Percentiles rank a stretch among this genome's conserved stretches.
Evolutionary conservation across 176 grass and related monocot species (phyloP).

Genomic region (Triticum dicoccoides): DNA sequence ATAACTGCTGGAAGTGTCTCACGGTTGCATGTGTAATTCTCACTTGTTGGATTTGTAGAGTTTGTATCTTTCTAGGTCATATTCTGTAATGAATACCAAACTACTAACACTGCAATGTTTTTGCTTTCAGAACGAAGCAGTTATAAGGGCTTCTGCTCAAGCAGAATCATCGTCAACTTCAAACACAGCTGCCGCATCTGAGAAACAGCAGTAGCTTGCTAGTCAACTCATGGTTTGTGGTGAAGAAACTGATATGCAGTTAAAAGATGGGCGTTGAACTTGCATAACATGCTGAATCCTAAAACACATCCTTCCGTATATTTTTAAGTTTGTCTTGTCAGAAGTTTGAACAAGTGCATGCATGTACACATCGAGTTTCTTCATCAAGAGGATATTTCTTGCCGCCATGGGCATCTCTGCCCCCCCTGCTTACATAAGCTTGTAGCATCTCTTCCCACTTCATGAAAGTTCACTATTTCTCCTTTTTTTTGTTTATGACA

Average conservation of each 20-base stretch:
- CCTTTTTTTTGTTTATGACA: background rate
- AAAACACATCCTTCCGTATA: slow-evolving; percentile 2
- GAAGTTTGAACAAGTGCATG: slow-evolving; percentile 17
- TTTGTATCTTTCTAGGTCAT: background rate
- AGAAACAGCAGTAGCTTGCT: slow-evolving; percentile 21
- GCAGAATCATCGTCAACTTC: slow-evolving; percentile 25
- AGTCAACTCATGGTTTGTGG: background rate
- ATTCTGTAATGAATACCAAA: background rate
- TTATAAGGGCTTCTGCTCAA: slow-evolving; percentile 43
- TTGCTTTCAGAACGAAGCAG: slow-evolving; percentile 46
- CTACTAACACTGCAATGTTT: background rate
- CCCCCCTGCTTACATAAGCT: slow-evolving; percentile 24
- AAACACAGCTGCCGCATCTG: background rate
- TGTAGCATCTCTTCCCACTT: slow-evolving; percentile 8
- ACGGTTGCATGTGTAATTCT: background rate
- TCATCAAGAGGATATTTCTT: slow-evolving; percentile 30
- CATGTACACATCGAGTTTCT: slow-evolving; percentile 17
- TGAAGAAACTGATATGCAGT: background rate
- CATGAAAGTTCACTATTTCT: background rate
- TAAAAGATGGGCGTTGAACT: background rate
- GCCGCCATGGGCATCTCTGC: slow-evolving; percentile 19
- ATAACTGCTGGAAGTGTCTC: background rate
- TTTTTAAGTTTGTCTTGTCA: slow-evolving; percentile 7
- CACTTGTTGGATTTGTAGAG: background rate
- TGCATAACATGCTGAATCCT: slow-evolving; percentile 18